These are phyloP conservation scores for Leptographium wingfieldii DNA, from an alignment of 2,329 filamentous ascomycete species.

Conservation along the genomic window DNA sequence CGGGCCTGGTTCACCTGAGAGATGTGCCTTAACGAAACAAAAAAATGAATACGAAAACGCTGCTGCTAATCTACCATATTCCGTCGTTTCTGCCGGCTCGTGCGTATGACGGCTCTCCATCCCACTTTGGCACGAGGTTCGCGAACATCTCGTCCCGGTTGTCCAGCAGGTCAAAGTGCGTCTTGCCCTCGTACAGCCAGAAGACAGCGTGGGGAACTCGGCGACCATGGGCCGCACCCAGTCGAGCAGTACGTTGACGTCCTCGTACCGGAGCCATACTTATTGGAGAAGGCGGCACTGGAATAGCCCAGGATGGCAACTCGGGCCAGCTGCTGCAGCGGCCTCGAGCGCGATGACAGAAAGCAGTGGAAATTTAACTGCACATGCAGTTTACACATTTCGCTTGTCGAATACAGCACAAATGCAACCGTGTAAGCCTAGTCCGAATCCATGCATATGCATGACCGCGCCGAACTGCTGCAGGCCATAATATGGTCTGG, in stretches of 20 bases:
- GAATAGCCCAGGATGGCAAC: conserved; percentile 24
- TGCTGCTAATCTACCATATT: no score
- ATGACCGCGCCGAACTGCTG: no score
- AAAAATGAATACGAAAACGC: not conserved
- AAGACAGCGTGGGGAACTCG: conserved; percentile 21
- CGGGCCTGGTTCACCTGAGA: conserved; percentile 9
- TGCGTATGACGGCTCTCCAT: not conserved
- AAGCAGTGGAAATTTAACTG: conserved; percentile 26
- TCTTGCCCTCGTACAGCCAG: conserved; percentile 21
- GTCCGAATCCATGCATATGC: no score
- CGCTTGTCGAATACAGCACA: no score
- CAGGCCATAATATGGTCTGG: no score
- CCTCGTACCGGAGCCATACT: conserved; percentile 19
- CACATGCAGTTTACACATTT: no score
- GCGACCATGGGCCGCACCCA: conserved; percentile 25
- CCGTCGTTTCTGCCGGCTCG: no score
- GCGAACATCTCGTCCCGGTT: conserved; percentile 7
- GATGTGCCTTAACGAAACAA: not conserved
- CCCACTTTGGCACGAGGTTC: not conserved
- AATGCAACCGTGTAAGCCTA: no score
- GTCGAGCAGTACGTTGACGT: conserved; percentile 20
- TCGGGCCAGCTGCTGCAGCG: conserved; percentile 12
- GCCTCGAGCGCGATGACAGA: conserved; percentile 27
- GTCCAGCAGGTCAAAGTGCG: conserved; percentile 13
- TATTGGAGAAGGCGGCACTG: conserved; percentile 20